Percentiles rank a stretch among this genome's conserved stretches.
Conservation (phyloP, 2,329 filamentous ascomycete species). For the Chaetomium globosum region DNA sequence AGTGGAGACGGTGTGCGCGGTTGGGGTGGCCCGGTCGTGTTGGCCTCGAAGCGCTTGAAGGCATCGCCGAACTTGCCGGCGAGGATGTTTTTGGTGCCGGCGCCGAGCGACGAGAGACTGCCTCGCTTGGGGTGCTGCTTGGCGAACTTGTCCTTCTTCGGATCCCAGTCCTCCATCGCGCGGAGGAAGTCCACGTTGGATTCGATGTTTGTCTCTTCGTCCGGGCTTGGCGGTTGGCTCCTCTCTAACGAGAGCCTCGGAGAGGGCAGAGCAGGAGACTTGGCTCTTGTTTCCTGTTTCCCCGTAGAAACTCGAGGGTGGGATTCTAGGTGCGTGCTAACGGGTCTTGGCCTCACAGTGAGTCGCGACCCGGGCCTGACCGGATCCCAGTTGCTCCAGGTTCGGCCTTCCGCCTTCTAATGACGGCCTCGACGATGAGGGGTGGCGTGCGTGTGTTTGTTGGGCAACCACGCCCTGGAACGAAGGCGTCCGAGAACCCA, state of each 20-base stretch:
- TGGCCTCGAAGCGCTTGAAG: constrained; percentile 83
- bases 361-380: constrained; percentile 50
- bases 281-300: constrained; percentile 66
- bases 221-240: constrained; percentile 48
- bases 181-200: constrained; percentile 84
- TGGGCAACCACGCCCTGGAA: constrained; percentile 42
- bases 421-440: constrained; percentile 65
- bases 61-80: constrained; percentile 89
- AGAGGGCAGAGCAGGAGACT: constrained; percentile 44
- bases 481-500: constrained; percentile 40
- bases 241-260: constrained; percentile 43
- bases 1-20: constrained; percentile 53
- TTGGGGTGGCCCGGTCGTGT: constrained; percentile 38
- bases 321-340: constrained; percentile 80
- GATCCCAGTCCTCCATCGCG: constrained; percentile 68
- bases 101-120: constrained; percentile 68
- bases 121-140: constrained; percentile 71
- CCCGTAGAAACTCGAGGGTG: constrained; percentile 79
- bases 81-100: constrained; percentile 79
- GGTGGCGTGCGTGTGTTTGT: constrained; percentile 43
- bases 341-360: constrained; percentile 64
- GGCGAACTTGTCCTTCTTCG: constrained; percentile 55
- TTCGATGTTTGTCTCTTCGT: constrained; percentile 67
- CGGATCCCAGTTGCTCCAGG: constrained; percentile 62
- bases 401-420: constrained; percentile 71